These are phyloP conservation scores for Pyropia yezoensis DNA, from an alignment of 23 red algal genomes.

Conservation along the genomic window DNA sequence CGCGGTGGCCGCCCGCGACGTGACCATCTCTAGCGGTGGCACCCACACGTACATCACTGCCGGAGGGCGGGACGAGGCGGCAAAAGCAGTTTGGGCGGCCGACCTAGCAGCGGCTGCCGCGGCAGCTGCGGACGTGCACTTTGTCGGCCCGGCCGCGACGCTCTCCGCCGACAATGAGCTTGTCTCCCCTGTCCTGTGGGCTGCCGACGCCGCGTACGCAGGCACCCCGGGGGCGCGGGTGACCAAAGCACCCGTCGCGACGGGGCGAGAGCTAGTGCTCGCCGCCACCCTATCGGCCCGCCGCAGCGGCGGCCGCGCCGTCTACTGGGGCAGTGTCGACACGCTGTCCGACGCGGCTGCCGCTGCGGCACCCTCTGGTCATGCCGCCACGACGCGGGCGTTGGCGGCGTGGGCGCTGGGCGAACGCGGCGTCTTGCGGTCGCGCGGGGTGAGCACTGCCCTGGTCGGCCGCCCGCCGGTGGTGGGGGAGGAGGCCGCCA, in stretches of 20 bases:
- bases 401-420: slow-evolving; percentile 58
- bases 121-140: slow-evolving; percentile 21
- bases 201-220: slow-evolving; percentile 27
- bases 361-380: slow-evolving; percentile 9
- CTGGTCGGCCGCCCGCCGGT: slow-evolving; percentile 4
- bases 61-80: slow-evolving; percentile 25
- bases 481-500: background rate
- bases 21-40: slow-evolving; percentile 3
- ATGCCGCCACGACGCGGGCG: slow-evolving; percentile 13
- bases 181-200: slow-evolving; percentile 67
- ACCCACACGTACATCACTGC: slow-evolving; percentile 46
- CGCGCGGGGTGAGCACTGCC: slow-evolving; percentile 6
- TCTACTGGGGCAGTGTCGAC: slow-evolving; percentile 44
- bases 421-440: slow-evolving; percentile 43
- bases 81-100: slow-evolving; percentile 4
- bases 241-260: slow-evolving; percentile 22
- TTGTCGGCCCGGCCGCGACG: slow-evolving; percentile 55
- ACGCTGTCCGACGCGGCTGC: slow-evolving; percentile 29
- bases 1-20: slow-evolving; percentile 15
- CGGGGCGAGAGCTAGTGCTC: slow-evolving; percentile 43
- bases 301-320: slow-evolving; percentile 16
- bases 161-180: slow-evolving; percentile 70
- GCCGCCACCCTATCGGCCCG: slow-evolving; percentile 40
- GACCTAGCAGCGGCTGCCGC: background rate
- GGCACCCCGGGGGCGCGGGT: slow-evolving; percentile 2